Percentiles rank a stretch among this genome's conserved stretches.
These are phyloP conservation scores for Fistulinella prunicolor DNA, from an alignment of 768 basidiomycete species.

Conservation along the genomic window DNA sequence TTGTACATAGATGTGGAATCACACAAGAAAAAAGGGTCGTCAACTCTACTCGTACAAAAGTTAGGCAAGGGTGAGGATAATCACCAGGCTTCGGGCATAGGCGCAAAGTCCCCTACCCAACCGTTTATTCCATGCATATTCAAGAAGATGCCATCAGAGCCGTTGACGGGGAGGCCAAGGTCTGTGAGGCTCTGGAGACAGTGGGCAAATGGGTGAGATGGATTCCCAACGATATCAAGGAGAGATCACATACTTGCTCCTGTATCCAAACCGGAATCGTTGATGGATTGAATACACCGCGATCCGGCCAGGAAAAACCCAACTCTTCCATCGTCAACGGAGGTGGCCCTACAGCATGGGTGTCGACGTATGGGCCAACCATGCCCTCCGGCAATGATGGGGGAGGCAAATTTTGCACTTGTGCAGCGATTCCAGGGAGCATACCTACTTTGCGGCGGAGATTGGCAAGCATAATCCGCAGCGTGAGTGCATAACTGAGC, in stretches of 20 bases:
- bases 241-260: conserved; percentile 63
- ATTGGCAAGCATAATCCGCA: conserved; percentile 92
- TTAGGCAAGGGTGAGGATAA: conserved; percentile 14
- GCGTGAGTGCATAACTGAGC: conserved; percentile 79
- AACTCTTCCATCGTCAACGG: conserved; percentile 86
- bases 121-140: conserved; percentile 67
- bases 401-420: conserved; percentile 50
- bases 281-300: conserved; percentile 69
- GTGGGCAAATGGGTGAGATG: neutral
- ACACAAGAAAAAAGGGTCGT: conserved; percentile 19
- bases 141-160: conserved; percentile 87
- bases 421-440: conserved; percentile 44
- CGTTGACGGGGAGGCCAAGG: conserved; percentile 87
- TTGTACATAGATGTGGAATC: conserved; percentile 15
- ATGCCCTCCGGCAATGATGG: conserved; percentile 57
- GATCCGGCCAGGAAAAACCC: conserved; percentile 70
- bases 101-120: conserved; percentile 72
- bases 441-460: conserved; percentile 85
- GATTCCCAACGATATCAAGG: neutral
- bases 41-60: conserved; percentile 24
- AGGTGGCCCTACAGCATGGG: conserved; percentile 46
- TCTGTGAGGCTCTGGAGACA: conserved; percentile 74
- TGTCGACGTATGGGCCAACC: conserved; percentile 52
- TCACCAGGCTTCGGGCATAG: conserved; percentile 87
- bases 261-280: conserved; percentile 90